A percentile compares a stretch with the other conserved stretches of the same genome.
Conservation (phyloP, 371 early-diverging fungal genomes). For the Actinomortierella wolfii region DNA sequence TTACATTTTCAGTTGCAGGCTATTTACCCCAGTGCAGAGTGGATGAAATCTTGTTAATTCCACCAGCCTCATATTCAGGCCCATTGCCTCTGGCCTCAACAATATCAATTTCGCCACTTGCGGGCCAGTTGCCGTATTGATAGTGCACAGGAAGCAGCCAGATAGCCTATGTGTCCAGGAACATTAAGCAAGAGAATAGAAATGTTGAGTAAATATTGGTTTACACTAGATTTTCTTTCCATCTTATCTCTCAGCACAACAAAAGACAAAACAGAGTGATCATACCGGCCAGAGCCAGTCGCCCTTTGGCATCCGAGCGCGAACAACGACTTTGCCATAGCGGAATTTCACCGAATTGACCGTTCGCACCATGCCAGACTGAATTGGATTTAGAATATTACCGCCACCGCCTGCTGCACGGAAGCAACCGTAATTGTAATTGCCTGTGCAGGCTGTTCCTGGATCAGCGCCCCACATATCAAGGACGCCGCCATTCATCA, state of each 20-base stretch:
- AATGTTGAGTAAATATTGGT: background rate
- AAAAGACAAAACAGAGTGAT: background rate
- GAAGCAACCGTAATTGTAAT: constrained; percentile 56
- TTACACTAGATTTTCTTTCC: background rate
- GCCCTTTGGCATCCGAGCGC: constrained; percentile 67
- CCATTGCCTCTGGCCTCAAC: constrained; percentile 68
- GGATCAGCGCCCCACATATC: constrained; percentile 48
- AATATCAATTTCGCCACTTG: constrained; percentile 61
- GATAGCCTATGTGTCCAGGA: constrained; percentile 45
- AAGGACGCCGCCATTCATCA: constrained; percentile 25
- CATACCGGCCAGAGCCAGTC: constrained; percentile 71
- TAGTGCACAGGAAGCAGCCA: constrained; percentile 75
- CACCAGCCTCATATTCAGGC: constrained; percentile 50
- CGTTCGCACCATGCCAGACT: constrained; percentile 60
- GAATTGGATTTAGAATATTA: constrained; percentile 69
- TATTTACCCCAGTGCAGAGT: constrained; percentile 64
- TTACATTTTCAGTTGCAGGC: too few relatives aligned
- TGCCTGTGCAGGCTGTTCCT: constrained; percentile 46
- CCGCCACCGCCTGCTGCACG: constrained; percentile 55
- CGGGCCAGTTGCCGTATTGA: constrained; percentile 75
- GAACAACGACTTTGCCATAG: constrained; percentile 69
- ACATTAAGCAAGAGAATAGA: background rate
- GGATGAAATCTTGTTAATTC: constrained; percentile 52
- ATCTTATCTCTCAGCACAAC: background rate
- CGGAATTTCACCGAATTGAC: constrained; percentile 54